Conservation (phyloP, 2,329 filamentous ascomycete genomes). For the Colletotrichum sojae region DNA sequence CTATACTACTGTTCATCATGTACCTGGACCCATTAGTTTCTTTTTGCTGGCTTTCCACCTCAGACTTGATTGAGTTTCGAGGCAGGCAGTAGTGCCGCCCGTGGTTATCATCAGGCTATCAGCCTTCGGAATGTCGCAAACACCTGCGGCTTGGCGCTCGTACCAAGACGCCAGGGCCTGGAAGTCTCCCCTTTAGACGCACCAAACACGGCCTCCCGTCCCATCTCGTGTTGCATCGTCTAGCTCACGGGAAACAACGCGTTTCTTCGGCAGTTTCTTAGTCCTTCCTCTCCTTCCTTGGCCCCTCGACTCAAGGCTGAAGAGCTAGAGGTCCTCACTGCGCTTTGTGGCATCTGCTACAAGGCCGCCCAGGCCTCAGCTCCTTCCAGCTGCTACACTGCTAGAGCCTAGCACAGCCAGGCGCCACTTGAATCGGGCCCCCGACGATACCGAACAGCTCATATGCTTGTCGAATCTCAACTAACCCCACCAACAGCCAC, state of each 20-base stretch:
- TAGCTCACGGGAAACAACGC: not conserved
- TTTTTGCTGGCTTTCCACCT: too few species aligned
- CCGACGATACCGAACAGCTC: constrained; percentile 13
- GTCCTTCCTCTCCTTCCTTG: too few species aligned
- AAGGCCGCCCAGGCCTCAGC: too few species aligned
- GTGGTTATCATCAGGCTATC: too few species aligned
- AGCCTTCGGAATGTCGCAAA: not conserved
- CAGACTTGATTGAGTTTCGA: too few species aligned
- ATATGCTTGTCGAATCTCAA: constrained; percentile 21
- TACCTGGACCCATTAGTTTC: too few species aligned
- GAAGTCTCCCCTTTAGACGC: not conserved
- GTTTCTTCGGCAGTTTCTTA: constrained; percentile 14
- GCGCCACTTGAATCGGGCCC: constrained; percentile 1
- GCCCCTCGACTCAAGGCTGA: not conserved
- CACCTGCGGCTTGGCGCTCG: constrained; percentile 2
- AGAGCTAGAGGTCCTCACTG: not conserved
- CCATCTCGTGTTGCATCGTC: constrained; percentile 8
- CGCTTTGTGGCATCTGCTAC: too few species aligned
- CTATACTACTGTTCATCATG: too few species aligned
- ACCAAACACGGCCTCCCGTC: constrained; percentile 5
- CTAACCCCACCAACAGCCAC: constrained; percentile 32
- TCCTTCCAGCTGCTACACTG: too few species aligned
- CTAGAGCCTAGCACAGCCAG: not conserved
- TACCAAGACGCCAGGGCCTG: not conserved
- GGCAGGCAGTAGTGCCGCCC: too few species aligned